Percentiles rank a stretch among this genome's conserved stretches.
Evolutionary conservation across 1,284 basidiomycete genomes (phyloP).

Genomic region (Salmacisia buchloeana): DNA sequence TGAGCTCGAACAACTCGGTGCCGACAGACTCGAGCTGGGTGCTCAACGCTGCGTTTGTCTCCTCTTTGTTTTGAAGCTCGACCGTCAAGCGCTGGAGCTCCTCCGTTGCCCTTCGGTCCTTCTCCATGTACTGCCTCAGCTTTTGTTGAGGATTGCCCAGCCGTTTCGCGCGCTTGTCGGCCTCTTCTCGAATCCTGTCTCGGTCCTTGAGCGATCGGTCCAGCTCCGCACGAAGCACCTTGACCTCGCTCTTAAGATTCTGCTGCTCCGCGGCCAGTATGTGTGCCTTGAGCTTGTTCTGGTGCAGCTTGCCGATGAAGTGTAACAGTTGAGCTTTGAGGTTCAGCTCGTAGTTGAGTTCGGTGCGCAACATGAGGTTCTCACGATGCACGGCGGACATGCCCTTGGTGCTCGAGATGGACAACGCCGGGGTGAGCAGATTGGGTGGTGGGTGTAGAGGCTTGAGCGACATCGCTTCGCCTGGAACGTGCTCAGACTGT

Average conservation of each 20-base stretch:
- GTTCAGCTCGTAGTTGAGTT: constrained; percentile 49
- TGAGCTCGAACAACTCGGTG: constrained; percentile 28
- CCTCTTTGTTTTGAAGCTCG: constrained; percentile 43
- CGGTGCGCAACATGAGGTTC: constrained; percentile 40
- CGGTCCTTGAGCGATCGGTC: background rate
- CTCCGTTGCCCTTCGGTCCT: constrained; percentile 17
- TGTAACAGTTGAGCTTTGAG: constrained; percentile 49
- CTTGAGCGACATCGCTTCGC: background rate
- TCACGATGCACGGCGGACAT: constrained; percentile 24
- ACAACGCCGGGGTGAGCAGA: background rate
- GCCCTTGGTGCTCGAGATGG: constrained; percentile 4
- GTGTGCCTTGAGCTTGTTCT: constrained; percentile 42
- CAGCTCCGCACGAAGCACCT: constrained; percentile 28
- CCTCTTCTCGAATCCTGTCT: constrained; percentile 3
- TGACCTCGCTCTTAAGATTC: constrained; percentile 42
- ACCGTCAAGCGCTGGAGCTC: constrained; percentile 33
- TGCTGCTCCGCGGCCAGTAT: constrained; percentile 47
- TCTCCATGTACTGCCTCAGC: constrained; percentile 5
- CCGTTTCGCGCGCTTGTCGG: constrained; percentile 2
- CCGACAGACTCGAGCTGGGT: constrained; percentile 43
- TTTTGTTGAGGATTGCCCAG: background rate
- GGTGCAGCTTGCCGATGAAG: constrained; percentile 49
- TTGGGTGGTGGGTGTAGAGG: too few species aligned
- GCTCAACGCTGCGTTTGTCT: constrained; percentile 41
- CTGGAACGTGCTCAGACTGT: background rate